Conservation (phyloP, 2,329 filamentous ascomycete genomes). For the Trichoderma sp. region DNA sequence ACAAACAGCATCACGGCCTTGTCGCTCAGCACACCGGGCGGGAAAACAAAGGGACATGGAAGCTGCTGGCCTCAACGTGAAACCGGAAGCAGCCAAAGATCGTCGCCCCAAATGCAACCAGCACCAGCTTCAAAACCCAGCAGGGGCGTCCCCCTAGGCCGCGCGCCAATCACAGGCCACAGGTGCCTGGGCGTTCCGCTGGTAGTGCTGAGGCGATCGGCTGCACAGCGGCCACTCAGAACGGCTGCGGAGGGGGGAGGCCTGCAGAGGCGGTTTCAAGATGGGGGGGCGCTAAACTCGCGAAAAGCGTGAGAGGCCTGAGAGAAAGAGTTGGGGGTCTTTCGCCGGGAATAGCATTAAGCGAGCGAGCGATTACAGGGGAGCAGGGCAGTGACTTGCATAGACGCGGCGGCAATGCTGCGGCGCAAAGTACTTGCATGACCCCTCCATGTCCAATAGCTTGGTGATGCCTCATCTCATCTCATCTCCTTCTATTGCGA, state of each 20-base stretch:
- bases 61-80: not conserved
- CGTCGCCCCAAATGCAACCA: not conserved
- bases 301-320: not conserved
- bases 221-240: not conserved
- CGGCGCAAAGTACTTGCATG: not conserved
- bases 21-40: not conserved
- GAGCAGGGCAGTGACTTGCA: not conserved
- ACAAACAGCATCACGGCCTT: not conserved
- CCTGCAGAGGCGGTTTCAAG: slow-evolving; percentile 16
- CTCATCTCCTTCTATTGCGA: not conserved
- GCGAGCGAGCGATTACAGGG: not conserved
- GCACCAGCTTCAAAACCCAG: not conserved
- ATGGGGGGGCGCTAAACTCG: slow-evolving; percentile 5
- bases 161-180: slow-evolving; percentile 21
- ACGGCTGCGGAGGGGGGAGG: not conserved
- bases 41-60: not conserved
- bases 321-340: not conserved
- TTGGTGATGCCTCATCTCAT: not conserved
- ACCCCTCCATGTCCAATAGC: not conserved
- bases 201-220: slow-evolving; percentile 25
- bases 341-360: not conserved
- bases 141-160: not conserved
- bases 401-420: not conserved
- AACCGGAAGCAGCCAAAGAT: slow-evolving; percentile 6
- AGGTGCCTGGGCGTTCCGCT: slow-evolving; percentile 26